phyloP scores from a whole-genome alignment of 2,329 filamentous ascomycete species.

The Exophiala mesophila region DNA sequence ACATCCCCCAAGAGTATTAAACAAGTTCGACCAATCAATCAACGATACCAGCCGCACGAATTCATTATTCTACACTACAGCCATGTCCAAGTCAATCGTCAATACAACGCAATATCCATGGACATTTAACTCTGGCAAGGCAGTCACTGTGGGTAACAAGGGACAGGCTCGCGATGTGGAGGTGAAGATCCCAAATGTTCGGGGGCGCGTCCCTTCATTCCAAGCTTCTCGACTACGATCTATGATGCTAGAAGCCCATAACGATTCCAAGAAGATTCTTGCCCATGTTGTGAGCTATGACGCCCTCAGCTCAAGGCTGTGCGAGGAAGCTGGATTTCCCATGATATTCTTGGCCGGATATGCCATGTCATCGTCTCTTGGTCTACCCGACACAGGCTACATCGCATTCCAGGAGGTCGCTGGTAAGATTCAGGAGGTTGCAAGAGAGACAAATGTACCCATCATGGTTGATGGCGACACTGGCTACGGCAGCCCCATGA shows the following conservation, averaged over 20 bases:
- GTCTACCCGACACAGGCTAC: constrained; percentile 47
- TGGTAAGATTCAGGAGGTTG: constrained; percentile 42
- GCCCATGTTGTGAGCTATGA: constrained; percentile 44
- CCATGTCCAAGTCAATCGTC: neutral
- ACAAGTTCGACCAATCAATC: too few relatives aligned
- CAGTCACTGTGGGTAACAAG: neutral
- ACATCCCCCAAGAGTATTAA: too few relatives aligned
- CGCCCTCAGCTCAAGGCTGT: constrained; percentile 40
- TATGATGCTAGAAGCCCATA: constrained; percentile 39
- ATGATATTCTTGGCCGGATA: constrained; percentile 44
- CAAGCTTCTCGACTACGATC: constrained; percentile 37
- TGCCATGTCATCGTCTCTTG: constrained; percentile 37
- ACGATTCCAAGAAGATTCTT: constrained; percentile 41
- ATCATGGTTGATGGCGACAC: constrained; percentile 47
- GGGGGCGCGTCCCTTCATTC: constrained; percentile 35
- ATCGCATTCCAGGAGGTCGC: constrained; percentile 47
- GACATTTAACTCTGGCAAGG: neutral
- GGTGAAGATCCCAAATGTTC: constrained; percentile 28
- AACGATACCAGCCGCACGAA: too few relatives aligned
- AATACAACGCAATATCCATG: neutral
- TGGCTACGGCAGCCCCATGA: constrained; percentile 47
- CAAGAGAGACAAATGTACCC: constrained; percentile 36
- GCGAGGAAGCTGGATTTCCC: constrained; percentile 45
- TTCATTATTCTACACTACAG: too few relatives aligned
- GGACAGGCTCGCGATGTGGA: neutral